Evolutionary conservation across 2,329 filamentous ascomycete genomes (phyloP).

Genomic region (Botryosphaeria dothidea): DNA sequence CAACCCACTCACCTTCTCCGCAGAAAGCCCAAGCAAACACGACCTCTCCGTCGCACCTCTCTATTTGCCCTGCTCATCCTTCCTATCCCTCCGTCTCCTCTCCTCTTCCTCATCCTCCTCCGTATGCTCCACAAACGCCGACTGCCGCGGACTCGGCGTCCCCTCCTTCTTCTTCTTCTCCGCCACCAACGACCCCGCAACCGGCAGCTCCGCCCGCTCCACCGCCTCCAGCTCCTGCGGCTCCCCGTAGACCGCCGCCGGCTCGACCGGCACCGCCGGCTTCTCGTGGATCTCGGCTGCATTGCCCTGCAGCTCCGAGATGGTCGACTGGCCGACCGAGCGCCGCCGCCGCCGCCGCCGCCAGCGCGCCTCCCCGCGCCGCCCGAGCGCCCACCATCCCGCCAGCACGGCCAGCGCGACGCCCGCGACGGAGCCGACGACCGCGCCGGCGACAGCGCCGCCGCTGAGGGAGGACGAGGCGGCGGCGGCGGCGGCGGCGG

Average conservation of each 20-base stretch:
- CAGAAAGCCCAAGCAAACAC: too few relatives aligned
- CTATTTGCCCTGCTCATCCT: too few relatives aligned
- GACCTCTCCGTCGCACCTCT: neutral
- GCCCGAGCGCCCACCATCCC: neutral
- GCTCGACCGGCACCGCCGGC: neutral
- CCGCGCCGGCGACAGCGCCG: slow-evolving; percentile 12
- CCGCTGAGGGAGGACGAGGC: neutral
- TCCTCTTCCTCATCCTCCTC: neutral
- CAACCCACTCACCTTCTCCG: too few relatives aligned
- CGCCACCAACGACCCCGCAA: neutral
- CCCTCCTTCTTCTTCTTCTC: neutral
- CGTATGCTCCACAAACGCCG: neutral
- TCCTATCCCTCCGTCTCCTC: too few relatives aligned
- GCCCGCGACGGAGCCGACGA: slow-evolving; percentile 8
- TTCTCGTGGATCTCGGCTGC: neutral
- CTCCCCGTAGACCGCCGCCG: neutral
- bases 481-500: neutral
- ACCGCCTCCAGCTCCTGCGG: neutral
- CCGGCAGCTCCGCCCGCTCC: neutral
- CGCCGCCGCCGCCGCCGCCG: neutral
- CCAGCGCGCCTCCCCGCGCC: neutral
- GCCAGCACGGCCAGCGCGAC: neutral
- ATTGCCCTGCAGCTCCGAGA: neutral
- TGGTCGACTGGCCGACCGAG: neutral
- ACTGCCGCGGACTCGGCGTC: neutral